These are phyloP conservation scores for Phytopythium vexans DNA, from an alignment of 352 stramenopile genomes.

Conservation along the genomic window DNA sequence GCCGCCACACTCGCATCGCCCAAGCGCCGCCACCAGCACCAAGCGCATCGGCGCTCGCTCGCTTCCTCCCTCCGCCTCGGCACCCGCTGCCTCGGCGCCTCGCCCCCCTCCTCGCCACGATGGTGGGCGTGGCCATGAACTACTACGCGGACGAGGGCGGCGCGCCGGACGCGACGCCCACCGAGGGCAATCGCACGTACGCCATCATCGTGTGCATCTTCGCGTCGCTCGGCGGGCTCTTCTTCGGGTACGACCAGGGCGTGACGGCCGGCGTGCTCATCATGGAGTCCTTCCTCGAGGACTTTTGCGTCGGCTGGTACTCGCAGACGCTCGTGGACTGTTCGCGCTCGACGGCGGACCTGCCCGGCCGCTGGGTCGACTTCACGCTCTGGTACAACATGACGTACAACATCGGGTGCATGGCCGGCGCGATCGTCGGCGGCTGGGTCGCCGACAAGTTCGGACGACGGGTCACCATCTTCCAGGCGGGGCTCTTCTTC, in stretches of 20 bases:
- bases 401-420: constrained; percentile 53
- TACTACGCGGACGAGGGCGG: constrained; percentile 28
- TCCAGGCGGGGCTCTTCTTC: constrained; percentile 35
- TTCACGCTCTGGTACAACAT: constrained; percentile 55
- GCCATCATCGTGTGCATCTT: constrained; percentile 42
- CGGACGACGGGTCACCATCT: constrained; percentile 34
- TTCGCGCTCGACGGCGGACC: constrained; percentile 17
- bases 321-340: constrained; percentile 34
- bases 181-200: constrained; percentile 37
- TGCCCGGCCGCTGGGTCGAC: constrained; percentile 41
- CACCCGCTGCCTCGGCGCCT: no score
- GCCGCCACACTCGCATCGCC: no score
- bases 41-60: no score
- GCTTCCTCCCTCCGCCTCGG: no score
- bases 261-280: constrained; percentile 34
- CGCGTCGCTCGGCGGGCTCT: constrained; percentile 32
- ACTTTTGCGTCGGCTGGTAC: constrained; percentile 44
- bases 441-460: constrained; percentile 43
- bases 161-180: constrained; percentile 25
- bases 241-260: constrained; percentile 38
- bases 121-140: constrained; percentile 34
- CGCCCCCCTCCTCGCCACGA: constrained; percentile 2
- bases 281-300: constrained; percentile 42
- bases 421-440: constrained; percentile 32
- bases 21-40: no score